Evolutionary conservation across 441 rosid genomes (phyloP).

Genomic region (Bruguiera hainesii): DNA sequence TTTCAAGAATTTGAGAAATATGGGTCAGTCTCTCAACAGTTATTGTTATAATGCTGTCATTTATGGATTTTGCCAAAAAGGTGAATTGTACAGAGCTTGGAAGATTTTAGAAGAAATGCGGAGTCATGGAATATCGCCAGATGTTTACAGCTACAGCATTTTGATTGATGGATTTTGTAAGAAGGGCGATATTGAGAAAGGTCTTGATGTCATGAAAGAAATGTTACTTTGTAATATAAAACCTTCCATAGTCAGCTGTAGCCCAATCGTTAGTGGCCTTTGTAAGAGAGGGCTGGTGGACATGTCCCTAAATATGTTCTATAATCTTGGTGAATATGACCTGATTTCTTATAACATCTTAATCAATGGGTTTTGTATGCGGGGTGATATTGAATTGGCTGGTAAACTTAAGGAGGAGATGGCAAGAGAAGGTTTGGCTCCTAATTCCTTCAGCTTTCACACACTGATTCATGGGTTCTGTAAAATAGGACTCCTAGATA

Average conservation of each 20-base stretch:
- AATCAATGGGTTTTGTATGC: constrained; percentile 32
- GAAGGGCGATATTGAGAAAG: constrained; percentile 36
- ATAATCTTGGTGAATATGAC: constrained; percentile 32
- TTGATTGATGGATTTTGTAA: constrained; percentile 52
- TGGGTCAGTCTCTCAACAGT: constrained; percentile 30
- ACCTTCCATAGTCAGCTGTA: constrained; percentile 44
- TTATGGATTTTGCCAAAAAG: constrained; percentile 44
- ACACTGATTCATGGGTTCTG: constrained; percentile 41
- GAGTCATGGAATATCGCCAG: constrained; percentile 33
- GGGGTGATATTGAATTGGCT: constrained; percentile 43
- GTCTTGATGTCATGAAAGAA: constrained; percentile 36
- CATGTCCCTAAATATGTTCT: constrained; percentile 24
- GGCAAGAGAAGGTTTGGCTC: constrained; percentile 31
- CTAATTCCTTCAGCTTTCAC: constrained; percentile 29
- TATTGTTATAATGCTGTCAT: constrained; percentile 58
- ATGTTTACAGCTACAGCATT: constrained; percentile 49
- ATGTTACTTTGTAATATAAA: constrained; percentile 30
- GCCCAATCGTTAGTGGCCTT: constrained; percentile 32
- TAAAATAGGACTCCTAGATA: constrained; percentile 34
- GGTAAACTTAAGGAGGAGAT: constrained; percentile 34
- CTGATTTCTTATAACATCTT: constrained; percentile 33
- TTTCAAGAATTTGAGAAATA: constrained; percentile 26
- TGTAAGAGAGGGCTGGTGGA: constrained; percentile 35
- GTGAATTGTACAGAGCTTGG: constrained; percentile 34
- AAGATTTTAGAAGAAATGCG: constrained; percentile 49